Conservation (phyloP, 2,329 filamentous ascomycete species). For the Aschersonia sp. region DNA sequence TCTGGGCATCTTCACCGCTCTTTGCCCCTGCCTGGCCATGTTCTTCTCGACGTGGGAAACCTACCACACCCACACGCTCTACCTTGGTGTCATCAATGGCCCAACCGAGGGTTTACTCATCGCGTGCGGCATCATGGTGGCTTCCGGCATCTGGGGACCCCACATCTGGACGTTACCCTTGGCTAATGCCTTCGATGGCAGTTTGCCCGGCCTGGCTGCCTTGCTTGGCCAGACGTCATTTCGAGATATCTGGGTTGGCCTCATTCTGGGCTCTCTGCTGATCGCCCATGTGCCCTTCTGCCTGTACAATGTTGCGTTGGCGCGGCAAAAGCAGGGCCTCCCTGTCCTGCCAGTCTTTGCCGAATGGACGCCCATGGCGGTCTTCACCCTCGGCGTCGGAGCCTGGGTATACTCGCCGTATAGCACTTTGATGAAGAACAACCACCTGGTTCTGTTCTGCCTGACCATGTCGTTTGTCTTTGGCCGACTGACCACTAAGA, state of each 20-base stretch:
- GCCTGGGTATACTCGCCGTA: conserved; percentile 85
- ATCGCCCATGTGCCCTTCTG: conserved; percentile 75
- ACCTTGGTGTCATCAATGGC: conserved; percentile 91
- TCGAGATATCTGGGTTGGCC: conserved; percentile 73
- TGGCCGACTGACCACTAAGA: conserved; percentile 96
- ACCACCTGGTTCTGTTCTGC: conserved; percentile 85
- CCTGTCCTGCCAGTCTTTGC: conserved; percentile 73
- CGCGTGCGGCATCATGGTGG: conserved; percentile 70
- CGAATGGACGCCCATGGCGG: conserved; percentile 83
- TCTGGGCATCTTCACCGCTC: conserved; percentile 77
- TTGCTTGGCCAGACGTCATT: conserved; percentile 59
- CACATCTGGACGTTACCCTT: conserved; percentile 73
- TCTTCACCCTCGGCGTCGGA: conserved; percentile 61
- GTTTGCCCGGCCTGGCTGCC: conserved; percentile 34
- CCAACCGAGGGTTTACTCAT: conserved; percentile 91
- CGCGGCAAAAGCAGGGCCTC: conserved; percentile 55
- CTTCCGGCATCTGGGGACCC: conserved; percentile 78
- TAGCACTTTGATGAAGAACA: conserved; percentile 65
- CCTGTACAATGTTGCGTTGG: conserved; percentile 69
- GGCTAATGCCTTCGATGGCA: conserved; percentile 47
- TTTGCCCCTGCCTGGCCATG: conserved; percentile 90
- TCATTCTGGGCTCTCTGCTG: conserved; percentile 51
- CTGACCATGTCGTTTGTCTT: conserved; percentile 94
- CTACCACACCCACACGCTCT: conserved; percentile 94
- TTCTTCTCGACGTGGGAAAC: conserved; percentile 99